Conservation (phyloP, 2,329 filamentous ascomycete species). For the Pseudogymnoascus sp. region DNA sequence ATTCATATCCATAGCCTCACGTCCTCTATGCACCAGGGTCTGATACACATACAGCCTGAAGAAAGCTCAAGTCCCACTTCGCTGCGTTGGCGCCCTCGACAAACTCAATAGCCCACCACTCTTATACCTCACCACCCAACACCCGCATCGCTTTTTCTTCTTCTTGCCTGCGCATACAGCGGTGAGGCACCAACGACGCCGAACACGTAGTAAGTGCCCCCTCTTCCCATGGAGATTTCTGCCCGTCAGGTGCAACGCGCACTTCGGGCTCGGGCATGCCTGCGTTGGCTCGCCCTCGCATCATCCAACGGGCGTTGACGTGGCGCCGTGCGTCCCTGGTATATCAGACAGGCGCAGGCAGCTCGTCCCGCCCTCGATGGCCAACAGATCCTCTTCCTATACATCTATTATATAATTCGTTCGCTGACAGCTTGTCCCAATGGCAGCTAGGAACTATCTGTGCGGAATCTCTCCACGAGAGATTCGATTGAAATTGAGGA, state of each 20-base stretch:
- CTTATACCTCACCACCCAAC: conserved; percentile 4
- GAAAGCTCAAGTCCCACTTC: conserved; percentile 3
- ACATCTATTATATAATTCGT: conserved; percentile 7
- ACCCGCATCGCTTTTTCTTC: not conserved
- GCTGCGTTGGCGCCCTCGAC: conserved; percentile 8
- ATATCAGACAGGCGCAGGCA: conserved; percentile 4
- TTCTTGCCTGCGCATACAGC: conserved; percentile 1
- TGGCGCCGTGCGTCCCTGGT: conserved; percentile 6
- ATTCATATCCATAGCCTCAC: not conserved
- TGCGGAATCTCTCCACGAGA: conserved; percentile 4
- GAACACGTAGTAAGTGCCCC: conserved; percentile 4
- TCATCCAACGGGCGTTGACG: conserved; percentile 1
- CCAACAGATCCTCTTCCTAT: not conserved
- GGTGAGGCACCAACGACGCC: conserved; percentile 7
- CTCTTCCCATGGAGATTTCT: not conserved
- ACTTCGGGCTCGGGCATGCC: not conserved
- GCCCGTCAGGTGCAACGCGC: not conserved
- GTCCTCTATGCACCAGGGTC: not conserved
- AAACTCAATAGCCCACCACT: conserved; percentile 2
- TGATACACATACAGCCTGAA: conserved; percentile 1
- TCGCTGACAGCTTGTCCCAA: conserved; percentile 1
- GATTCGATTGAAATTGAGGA: conserved; percentile 11
- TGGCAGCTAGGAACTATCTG: conserved; percentile 8
- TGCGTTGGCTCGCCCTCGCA: conserved; percentile 1
- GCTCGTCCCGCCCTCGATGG: not conserved